Conservation (phyloP, 2,329 filamentous ascomycete species). For the Colletotrichum limetticola region DNA sequence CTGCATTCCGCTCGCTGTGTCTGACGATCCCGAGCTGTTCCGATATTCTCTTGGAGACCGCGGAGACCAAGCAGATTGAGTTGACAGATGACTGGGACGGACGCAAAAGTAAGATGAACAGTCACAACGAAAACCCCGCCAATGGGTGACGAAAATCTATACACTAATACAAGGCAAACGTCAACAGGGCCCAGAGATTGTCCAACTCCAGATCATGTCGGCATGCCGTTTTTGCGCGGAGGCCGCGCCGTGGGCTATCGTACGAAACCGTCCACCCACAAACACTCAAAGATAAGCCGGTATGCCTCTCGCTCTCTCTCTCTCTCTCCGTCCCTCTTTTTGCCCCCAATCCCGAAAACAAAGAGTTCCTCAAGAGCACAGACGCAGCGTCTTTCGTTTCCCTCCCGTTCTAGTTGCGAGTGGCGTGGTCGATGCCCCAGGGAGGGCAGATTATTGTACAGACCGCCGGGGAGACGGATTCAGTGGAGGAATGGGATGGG, state of each 20-base stretch:
- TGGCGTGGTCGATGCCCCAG: conserved; percentile 30
- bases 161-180: conserved; percentile 48
- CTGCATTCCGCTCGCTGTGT: background rate
- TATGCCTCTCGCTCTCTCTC: background rate
- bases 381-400: conserved; percentile 25
- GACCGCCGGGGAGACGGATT: conserved; percentile 33
- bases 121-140: background rate
- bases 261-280: conserved; percentile 25
- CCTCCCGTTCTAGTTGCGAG: conserved; percentile 27
- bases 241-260: conserved; percentile 21
- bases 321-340: background rate
- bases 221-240: conserved; percentile 33
- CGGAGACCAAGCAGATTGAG: background rate
- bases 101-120: background rate
- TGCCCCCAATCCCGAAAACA: conserved; percentile 7
- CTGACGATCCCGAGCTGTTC: background rate
- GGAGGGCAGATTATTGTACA: conserved; percentile 35
- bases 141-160: conserved; percentile 42
- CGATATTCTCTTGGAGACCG: too few species aligned
- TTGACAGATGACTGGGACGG: too few species aligned
- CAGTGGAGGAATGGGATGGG: conserved; percentile 2
- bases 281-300: conserved; percentile 21
- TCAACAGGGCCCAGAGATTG: conserved; percentile 12
- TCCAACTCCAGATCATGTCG: conserved; percentile 36
- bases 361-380: conserved; percentile 12